Evolutionary conservation across 78 protist genomes (phyloP).

Genomic region (Planoprotostelium fungivorum): DNA sequence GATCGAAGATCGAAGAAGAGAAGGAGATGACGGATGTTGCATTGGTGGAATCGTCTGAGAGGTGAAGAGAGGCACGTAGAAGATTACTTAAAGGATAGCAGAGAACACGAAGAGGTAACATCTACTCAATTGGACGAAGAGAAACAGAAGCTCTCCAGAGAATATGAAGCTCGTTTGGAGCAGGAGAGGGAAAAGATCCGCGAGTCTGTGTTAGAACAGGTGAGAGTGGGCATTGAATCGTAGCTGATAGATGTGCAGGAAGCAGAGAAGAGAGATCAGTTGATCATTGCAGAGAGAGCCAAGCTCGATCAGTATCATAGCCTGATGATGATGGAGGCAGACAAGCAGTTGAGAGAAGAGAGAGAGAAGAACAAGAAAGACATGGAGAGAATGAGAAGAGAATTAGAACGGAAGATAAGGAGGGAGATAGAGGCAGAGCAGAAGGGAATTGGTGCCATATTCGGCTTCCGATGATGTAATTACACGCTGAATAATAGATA

Average conservation of each 20-base stretch:
- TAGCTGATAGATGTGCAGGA: too few species aligned
- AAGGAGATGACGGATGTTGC: neutral
- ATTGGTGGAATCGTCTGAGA: neutral
- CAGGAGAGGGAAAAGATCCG: neutral
- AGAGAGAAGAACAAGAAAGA: neutral
- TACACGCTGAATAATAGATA: too few species aligned
- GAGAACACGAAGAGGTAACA: too few species aligned
- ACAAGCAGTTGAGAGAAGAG: neutral
- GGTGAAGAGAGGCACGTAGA: neutral
- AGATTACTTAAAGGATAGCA: too few species aligned
- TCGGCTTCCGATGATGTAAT: too few species aligned
- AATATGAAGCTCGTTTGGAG: too few species aligned
- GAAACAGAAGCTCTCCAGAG: too few species aligned
- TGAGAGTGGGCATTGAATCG: too few species aligned
- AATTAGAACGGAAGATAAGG: neutral
- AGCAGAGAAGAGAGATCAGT: too few species aligned
- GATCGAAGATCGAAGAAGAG: neutral
- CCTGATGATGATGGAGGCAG: neutral
- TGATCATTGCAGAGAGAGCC: neutral
- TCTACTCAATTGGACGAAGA: too few species aligned
- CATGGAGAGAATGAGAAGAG: neutral
- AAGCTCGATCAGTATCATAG: neutral
- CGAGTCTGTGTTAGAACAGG: too few species aligned
- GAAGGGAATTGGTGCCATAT: too few species aligned
- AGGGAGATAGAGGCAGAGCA: neutral